Conservation (phyloP, 257 asterid genomes). For the Sherardia arvensis region DNA sequence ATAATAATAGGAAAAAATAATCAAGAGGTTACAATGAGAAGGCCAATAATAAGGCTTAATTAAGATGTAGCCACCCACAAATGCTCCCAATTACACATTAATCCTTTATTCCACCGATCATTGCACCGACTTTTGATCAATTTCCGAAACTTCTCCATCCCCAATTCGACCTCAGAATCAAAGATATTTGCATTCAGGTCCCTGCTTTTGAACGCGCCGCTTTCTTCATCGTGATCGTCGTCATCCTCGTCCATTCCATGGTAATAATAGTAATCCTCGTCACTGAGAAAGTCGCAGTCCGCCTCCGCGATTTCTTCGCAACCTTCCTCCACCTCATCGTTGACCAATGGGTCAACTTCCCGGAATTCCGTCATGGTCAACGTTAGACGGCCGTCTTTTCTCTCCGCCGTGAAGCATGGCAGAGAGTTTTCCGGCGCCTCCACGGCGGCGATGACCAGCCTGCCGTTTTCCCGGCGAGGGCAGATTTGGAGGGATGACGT, state of each 20-base stretch:
- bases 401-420: constrained; percentile 49
- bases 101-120: constrained; percentile 37
- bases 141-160: constrained; percentile 37
- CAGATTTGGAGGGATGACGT: constrained; percentile 58
- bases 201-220: constrained; percentile 4
- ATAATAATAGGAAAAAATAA: not conserved
- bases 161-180: constrained; percentile 37
- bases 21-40: not conserved
- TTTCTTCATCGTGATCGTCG: constrained; percentile 22
- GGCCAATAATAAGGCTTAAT: constrained; percentile 1
- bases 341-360: constrained; percentile 12
- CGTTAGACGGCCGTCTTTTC: constrained; percentile 71
- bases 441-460: constrained; percentile 62
- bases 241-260: constrained; percentile 11
- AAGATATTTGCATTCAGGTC: constrained; percentile 24
- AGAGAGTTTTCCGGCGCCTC: constrained; percentile 40
- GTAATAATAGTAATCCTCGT: constrained; percentile 14
- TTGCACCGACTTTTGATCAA: constrained; percentile 37
- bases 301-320: not conserved
- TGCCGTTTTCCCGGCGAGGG: constrained; percentile 53
- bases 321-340: constrained; percentile 7
- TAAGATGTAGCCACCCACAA: constrained; percentile 42
- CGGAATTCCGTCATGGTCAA: constrained; percentile 23
- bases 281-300: constrained; percentile 8
- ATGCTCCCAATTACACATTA: constrained; percentile 28